Evolutionary conservation across 1,284 basidiomycete genomes (phyloP), one percentile per base, ranked within the genome.

Genomic region (Stereum hirsutum): DNA sequence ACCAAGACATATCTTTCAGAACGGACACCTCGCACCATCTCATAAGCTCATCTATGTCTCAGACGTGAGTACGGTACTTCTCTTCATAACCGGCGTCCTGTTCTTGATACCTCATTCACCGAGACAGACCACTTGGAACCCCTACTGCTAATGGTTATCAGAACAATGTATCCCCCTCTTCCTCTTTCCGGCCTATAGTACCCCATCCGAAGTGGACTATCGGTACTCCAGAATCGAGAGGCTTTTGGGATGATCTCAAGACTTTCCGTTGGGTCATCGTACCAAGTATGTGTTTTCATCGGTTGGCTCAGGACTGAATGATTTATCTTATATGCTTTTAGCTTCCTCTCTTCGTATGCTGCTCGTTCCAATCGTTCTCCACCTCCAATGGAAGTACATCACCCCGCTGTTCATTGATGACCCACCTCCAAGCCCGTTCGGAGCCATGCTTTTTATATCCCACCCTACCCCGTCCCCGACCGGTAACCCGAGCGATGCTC

Each of bases 401-500:
- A 57, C 65, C 0, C 74, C 74, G 1, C 30, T 51, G 10, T 68
- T 73, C 49, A 54, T 81, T 38, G 63, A 73, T 2, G 59, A 68
- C 0, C 68, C 63, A 33, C 53, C 71, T 6, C 51, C 66, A 25
- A 98, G 97, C 57, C 91, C 90, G 0, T 87, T 97, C 55, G 63
- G 68, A 0, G 70, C 76, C 3, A 59, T 95, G 35, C 71, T 98
- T 49, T 80, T 89, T 56, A 73, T 94, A 43, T 88, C 89, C 6
- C 70, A 93, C 54, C 73, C 61, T 15, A 53, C 85, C 24, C 68
- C 79, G 6, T 67, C 71, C 14, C 79, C 78, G 1, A 52, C 70
- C 4, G 43, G 45, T 33, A 45, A 52, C 4, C 60, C 64, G 6
- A 66, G 69, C 6, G 73, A 79, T 49, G 70, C 74, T 0, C 75